phyloP scores from a whole-genome alignment of 169 alveolate species.

The Eimeria brunetti region DNA sequence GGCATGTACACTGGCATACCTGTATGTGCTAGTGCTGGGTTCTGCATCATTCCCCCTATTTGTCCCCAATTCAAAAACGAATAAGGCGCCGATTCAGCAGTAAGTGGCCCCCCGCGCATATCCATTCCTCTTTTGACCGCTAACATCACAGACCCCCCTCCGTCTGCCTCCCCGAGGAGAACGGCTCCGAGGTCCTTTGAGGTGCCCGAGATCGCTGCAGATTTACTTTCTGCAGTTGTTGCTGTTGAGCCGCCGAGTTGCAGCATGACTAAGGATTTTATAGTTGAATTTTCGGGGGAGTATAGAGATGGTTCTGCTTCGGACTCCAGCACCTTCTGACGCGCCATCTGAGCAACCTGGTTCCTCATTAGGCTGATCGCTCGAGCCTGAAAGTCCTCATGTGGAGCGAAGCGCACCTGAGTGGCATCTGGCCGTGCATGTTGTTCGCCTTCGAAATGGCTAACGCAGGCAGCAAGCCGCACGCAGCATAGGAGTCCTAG shows the following conservation, averaged over 20 bases:
- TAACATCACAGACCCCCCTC: background rate
- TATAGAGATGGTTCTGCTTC: slow-evolving; percentile 15
- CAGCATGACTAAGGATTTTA: background rate
- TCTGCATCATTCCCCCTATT: slow-evolving; percentile 72
- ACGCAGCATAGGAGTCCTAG: background rate
- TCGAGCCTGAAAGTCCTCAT: background rate
- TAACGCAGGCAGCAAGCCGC: slow-evolving; percentile 25
- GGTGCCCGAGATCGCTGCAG: background rate
- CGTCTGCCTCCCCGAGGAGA: background rate
- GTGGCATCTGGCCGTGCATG: background rate
- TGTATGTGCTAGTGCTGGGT: slow-evolving; percentile 49
- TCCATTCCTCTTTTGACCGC: background rate
- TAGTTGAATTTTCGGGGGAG: background rate
- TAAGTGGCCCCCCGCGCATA: background rate
- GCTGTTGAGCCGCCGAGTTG: background rate
- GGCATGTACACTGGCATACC: slow-evolving; percentile 66
- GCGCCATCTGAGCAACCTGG: slow-evolving; percentile 36
- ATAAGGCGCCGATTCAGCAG: slow-evolving; percentile 17
- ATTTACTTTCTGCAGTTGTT: background rate
- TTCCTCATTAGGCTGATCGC: slow-evolving; percentile 8
- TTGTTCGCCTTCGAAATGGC: slow-evolving; percentile 1
- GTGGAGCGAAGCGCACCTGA: background rate
- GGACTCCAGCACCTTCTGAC: slow-evolving; percentile 29
- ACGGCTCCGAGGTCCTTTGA: slow-evolving; percentile 17
- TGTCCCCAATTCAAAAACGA: slow-evolving; percentile 74